A percentile compares a stretch with the other conserved stretches of the same genome.
These are phyloP conservation scores for Naegleria fowleri DNA, from an alignment of 208 protist species.

Conservation along the genomic window DNA sequence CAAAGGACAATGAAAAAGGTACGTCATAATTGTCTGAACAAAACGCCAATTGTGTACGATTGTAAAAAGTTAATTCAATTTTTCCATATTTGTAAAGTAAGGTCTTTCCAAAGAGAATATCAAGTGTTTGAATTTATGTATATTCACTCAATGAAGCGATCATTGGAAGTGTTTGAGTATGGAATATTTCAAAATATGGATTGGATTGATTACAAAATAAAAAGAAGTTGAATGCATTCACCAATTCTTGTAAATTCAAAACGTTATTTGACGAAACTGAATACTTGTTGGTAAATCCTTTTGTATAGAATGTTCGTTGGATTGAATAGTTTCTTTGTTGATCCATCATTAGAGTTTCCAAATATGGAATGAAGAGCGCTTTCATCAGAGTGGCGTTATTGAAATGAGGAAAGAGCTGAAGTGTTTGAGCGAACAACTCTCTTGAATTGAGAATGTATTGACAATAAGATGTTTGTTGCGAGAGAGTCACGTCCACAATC, in stretches of 20 bases:
- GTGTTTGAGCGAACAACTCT: background rate
- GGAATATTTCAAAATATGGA: background rate
- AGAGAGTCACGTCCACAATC: background rate
- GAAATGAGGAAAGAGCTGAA: background rate
- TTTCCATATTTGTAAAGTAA: background rate
- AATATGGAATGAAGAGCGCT: background rate
- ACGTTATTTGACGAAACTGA: too few relatives aligned
- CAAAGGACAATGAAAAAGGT: background rate
- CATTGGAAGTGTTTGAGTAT: background rate
- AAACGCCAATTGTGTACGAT: background rate
- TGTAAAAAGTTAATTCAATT: background rate
- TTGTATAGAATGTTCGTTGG: too few relatives aligned
- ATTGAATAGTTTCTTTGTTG: background rate
- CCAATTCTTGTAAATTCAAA: background rate
- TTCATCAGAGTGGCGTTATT: background rate
- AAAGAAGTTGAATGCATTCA: background rate
- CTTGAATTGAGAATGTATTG: background rate
- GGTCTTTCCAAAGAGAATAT: background rate
- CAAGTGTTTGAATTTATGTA: background rate
- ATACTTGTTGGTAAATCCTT: too few relatives aligned
- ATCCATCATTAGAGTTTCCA: background rate
- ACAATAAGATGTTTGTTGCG: too few relatives aligned
- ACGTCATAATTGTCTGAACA: background rate
- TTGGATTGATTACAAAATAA: background rate
- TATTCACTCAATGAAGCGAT: background rate